Evolutionary conservation across 1,284 basidiomycete species (phyloP), one percentile per base, ranked within the genome.

Genomic region (Phylloporus sp.): DNA sequence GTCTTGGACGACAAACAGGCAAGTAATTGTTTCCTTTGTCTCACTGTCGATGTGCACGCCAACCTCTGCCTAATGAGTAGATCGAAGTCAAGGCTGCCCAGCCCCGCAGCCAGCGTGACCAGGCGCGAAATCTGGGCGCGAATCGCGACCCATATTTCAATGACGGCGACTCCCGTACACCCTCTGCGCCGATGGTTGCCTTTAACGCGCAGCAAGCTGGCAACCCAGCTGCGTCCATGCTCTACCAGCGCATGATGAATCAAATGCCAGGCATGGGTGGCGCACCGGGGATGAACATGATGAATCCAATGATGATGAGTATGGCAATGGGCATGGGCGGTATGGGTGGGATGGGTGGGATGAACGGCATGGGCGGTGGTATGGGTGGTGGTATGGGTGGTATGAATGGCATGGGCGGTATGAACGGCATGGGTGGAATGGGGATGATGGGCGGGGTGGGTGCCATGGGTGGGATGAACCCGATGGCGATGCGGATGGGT

Each of bases 51-150:
- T 12, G 28, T 40, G 6, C 13, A 37, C 28, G 13, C 18, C 17
- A 8, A 40, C 47, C 8, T 17, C 42, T 10, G 10, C 13, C 28
- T 15, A 37, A 8, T 29, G 28, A 49, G 32, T 65, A 95, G 91
- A 93, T 96, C 69, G 94, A 96, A 76, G 92, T 96, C 61, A 95
- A 95, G 77, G 82, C 86, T 62, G 93, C 92, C 8, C 92, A 94
- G 73, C 92, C 93, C 6, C 85, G 92, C 64, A 86, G 82, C 64
- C 87, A 89, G 69, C 84, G 88, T 34, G 87, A 89, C 60, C 82
- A 84, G 70, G 77, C 80, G 24, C 70, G 82, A 73, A 70, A 70
- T 59, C 61, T 76, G 66, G 60, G 60, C 57, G 64, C 53, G 57
- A 66, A 51, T 10, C 74, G 75, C 32, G 75, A 79, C 6, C 62